phyloP scores from a whole-genome alignment of 768 basidiomycete genomes.

The Cubamyces lactineus region DNA sequence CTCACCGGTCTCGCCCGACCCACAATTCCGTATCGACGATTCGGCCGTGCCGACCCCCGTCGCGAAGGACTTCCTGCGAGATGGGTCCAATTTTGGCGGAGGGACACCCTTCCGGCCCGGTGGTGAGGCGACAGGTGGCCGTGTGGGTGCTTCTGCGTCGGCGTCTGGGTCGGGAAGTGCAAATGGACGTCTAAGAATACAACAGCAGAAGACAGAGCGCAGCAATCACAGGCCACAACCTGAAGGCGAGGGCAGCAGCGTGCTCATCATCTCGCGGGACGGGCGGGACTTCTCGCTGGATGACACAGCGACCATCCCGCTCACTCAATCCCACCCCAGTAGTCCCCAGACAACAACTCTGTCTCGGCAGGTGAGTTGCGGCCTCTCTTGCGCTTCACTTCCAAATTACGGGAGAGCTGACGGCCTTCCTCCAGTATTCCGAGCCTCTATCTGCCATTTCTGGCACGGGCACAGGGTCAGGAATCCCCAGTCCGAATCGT shows the following conservation, averaged over 20 bases:
- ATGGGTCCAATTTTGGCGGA: background rate
- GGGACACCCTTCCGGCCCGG: too few species aligned
- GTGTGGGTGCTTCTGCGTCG: background rate
- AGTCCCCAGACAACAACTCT: background rate
- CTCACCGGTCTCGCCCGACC: slow-evolving; percentile 18
- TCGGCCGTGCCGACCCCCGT: slow-evolving; percentile 3
- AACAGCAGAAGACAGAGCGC: background rate
- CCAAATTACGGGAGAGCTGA: too few species aligned
- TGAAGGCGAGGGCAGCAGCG: slow-evolving; percentile 1
- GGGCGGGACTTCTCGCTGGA: slow-evolving; percentile 19
- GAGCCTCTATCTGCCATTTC: background rate
- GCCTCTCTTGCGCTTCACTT: background rate
- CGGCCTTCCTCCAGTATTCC: background rate
- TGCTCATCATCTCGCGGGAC: slow-evolving; percentile 19
- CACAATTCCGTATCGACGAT: slow-evolving; percentile 21
- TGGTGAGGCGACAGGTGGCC: background rate
- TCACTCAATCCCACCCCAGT: background rate
- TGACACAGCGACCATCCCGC: slow-evolving; percentile 10
- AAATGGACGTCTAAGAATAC: background rate
- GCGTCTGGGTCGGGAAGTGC: background rate
- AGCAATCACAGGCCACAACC: slow-evolving; percentile 3
- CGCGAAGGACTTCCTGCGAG: background rate
- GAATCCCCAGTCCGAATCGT: slow-evolving; percentile 15
- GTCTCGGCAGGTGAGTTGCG: slow-evolving; percentile 5
- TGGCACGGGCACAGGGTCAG: slow-evolving; percentile 2